Evolutionary conservation across 768 basidiomycete species (phyloP), one percentile per base, ranked within the genome.

Genomic region (Boletus sp.): DNA sequence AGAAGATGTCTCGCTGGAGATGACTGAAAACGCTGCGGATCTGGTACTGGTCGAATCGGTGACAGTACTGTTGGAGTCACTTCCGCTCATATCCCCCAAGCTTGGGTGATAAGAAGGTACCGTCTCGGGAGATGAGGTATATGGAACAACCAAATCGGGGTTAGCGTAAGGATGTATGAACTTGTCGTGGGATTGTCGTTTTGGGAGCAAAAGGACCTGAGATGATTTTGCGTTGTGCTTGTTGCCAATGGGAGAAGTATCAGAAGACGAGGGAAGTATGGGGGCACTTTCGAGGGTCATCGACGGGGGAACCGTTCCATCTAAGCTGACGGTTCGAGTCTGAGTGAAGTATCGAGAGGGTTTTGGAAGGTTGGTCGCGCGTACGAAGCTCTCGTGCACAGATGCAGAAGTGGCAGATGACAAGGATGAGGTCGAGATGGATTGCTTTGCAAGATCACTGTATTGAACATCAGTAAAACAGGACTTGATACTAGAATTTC

Each of bases 111-210:
- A 58, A 38, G 70, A 64, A 35, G 71, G 65, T 52, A 55, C 45
- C n/a, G 60, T 61, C 44, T 65, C 57, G 27, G 64, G 61, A 51
- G 62, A 60, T 45, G 73, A 73, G 42, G 74, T 61, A 51, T 75
- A 66, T 46, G 73, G 68, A 35, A 72, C 45, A 32, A 79, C 80
- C 42, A 88, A 73, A 57, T 90, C 85, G 8, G 89, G 88, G 61
- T 91, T 90, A 49, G 90, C 90, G 66, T 90, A 92, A 27, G 90
- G 90, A 72, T 92, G 90, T 37, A 79, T 64, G 52, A 74, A 77
- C 17, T 73, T 70, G 19, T 66, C 60, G 7, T 53, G 66, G 49
- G 69, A 61, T 35, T 57, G 54, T 37, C 66, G 74, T 57, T 77
- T 77, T 55, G 73, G 74, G 39, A 66, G 63, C 53, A 66, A 69